Conservation (phyloP, 495 filamentous ascomycete species). For the Tuber umbilicatum region DNA sequence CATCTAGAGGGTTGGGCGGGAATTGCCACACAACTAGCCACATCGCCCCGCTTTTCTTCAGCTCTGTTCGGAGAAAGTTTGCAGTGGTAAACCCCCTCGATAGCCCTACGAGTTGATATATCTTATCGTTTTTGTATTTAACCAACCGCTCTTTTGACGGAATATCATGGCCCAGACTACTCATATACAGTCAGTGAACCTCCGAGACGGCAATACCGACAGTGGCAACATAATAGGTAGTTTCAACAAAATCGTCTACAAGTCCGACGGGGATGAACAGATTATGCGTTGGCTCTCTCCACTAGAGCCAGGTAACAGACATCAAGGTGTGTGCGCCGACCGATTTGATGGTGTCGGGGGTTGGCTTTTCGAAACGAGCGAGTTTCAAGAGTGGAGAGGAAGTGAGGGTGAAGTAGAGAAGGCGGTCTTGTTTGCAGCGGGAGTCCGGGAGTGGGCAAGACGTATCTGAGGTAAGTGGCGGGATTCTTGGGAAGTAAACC, state of each 20-base stretch:
- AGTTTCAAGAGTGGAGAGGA: neutral
- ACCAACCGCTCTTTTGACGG: neutral
- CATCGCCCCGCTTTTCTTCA: neutral
- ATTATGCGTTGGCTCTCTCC: too few species aligned
- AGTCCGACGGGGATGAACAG: too few species aligned
- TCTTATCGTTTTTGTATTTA: neutral
- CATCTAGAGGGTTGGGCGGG: neutral
- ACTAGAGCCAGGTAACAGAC: too few species aligned
- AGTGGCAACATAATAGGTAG: neutral
- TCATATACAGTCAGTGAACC: neutral
- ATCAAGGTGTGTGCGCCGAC: too few species aligned
- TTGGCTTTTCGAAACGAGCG: neutral
- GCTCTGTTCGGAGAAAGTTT: neutral
- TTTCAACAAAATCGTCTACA: too few species aligned
- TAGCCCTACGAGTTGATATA: neutral
- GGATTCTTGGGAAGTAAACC: neutral
- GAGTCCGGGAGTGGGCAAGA: neutral
- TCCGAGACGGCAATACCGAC: neutral
- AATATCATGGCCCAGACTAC: neutral
- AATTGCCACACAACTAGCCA: neutral
- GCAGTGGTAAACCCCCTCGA: neutral
- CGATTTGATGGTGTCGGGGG: too few species aligned
- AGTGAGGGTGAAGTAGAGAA: neutral
- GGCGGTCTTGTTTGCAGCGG: neutral
- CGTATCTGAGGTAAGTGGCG: too few species aligned